Percentiles rank a stretch among this genome's conserved stretches.
These are phyloP conservation scores for Solanum hybrid DNA, from an alignment of 305 asterid species.

Conservation along the genomic window DNA sequence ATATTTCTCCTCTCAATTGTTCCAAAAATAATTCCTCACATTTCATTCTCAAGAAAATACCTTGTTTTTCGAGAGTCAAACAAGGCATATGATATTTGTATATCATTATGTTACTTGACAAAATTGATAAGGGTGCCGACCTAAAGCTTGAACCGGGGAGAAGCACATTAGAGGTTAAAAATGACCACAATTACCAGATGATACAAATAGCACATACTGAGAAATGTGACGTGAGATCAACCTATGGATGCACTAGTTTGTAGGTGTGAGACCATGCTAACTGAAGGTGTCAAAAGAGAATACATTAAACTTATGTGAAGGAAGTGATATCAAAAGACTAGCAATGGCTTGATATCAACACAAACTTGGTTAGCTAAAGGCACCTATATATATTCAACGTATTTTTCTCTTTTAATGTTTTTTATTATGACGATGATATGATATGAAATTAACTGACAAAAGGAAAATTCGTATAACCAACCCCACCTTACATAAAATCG, in stretches of 20 bases:
- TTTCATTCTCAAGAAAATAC: background rate
- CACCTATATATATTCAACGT: background rate
- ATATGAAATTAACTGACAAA: background rate
- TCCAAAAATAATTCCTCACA: background rate
- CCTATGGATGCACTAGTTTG: background rate
- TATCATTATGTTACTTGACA: too few species aligned
- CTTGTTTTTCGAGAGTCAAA: too few species aligned
- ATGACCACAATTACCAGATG: background rate
- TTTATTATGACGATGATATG: background rate
- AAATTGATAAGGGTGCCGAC: background rate
- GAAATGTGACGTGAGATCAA: background rate
- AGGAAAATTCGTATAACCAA: background rate
- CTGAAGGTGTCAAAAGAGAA: background rate
- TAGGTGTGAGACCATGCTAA: background rate
- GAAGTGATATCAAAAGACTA: background rate
- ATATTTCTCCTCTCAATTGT: background rate
- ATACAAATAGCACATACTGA: background rate
- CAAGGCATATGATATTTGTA: background rate
- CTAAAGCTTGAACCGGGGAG: background rate
- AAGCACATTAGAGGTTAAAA: background rate
- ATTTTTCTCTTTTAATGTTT: background rate
- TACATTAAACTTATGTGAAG: background rate
- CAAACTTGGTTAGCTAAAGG: background rate
- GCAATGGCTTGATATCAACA: background rate
- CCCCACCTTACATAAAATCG: background rate